Evolutionary conservation across 1,139 yeast genomes (phyloP).

Genomic region (Kluyveromyces sp.): DNA sequence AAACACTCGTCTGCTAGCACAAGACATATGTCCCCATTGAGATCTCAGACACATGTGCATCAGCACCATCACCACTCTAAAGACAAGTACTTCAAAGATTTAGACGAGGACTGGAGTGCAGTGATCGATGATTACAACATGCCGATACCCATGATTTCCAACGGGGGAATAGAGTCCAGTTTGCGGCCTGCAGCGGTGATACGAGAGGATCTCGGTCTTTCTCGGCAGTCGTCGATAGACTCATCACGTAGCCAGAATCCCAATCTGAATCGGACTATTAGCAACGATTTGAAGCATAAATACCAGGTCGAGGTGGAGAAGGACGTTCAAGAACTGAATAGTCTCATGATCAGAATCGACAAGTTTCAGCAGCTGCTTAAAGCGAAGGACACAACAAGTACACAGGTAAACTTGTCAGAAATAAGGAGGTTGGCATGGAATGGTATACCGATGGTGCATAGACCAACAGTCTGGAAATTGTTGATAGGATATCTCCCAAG

Average conservation of each 20-base stretch:
- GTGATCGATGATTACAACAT: constrained; percentile 46
- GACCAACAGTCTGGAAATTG: constrained; percentile 87
- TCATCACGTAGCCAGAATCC: constrained; percentile 33
- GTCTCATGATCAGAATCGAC: constrained; percentile 52
- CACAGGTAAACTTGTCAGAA: constrained; percentile 54
- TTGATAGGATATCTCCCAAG: constrained; percentile 86
- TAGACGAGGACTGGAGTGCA: constrained; percentile 93
- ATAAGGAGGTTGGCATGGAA: constrained; percentile 84
- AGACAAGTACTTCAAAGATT: constrained; percentile 44
- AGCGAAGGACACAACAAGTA: constrained; percentile 17
- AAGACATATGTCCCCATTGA: constrained; percentile 20
- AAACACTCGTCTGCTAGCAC: constrained; percentile 1
- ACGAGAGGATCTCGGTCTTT: constrained; percentile 3
- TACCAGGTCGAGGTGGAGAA: constrained; percentile 28
- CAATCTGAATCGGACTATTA: constrained; percentile 23
- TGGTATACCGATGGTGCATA: constrained; percentile 76
- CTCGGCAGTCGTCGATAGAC: constrained; percentile 24
- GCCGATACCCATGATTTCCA: constrained; percentile 38
- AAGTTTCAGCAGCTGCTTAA: constrained; percentile 62
- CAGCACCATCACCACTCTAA: constrained; percentile 17
- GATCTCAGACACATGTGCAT: constrained; percentile 5
- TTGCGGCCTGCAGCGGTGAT: constrained; percentile 14
- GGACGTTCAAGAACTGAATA: constrained; percentile 52
- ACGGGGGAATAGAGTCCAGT: constrained; percentile 27
- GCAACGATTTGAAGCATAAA: constrained; percentile 26